Conservation (phyloP, 1,139 yeast genomes). For the Tardiomyces digboiensis region DNA sequence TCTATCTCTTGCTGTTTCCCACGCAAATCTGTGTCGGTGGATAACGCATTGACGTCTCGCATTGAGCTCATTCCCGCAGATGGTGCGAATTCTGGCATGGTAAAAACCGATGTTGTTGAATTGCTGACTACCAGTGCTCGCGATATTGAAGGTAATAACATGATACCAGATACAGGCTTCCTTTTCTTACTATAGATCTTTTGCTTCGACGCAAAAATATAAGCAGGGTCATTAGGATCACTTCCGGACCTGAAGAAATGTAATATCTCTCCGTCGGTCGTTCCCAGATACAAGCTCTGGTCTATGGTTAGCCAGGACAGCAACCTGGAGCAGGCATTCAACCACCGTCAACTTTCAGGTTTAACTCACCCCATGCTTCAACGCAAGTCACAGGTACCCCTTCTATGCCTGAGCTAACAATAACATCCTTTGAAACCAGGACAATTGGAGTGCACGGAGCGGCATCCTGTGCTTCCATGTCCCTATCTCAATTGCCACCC, state of each 20-base stretch:
- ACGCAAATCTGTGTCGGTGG: constrained; percentile 14
- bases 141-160: constrained; percentile 48
- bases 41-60: constrained; percentile 40
- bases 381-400: constrained; percentile 35
- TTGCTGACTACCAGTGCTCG: constrained; percentile 56
- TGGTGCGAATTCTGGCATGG: constrained; percentile 77
- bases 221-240: no score
- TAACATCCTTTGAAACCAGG: background rate
- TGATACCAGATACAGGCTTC: constrained; percentile 43
- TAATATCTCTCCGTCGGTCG: constrained; percentile 57
- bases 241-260: constrained; percentile 49
- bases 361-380: constrained; percentile 37
- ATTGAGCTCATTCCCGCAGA: constrained; percentile 54
- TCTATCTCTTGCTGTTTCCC: constrained; percentile 11
- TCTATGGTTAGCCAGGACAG: background rate
- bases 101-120: constrained; percentile 45
- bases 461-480: constrained; percentile 4
- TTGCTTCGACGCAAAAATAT: constrained; percentile 31
- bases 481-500: no score
- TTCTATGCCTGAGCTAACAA: background rate
- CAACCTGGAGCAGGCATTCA: no score
- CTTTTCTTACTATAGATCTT: constrained; percentile 29
- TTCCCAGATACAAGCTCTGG: constrained; percentile 66
- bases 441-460: constrained; percentile 3
- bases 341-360: no score